Base-by-base conservation (phyloP, 257 asterid species). In the Datura wrightii region DNA sequence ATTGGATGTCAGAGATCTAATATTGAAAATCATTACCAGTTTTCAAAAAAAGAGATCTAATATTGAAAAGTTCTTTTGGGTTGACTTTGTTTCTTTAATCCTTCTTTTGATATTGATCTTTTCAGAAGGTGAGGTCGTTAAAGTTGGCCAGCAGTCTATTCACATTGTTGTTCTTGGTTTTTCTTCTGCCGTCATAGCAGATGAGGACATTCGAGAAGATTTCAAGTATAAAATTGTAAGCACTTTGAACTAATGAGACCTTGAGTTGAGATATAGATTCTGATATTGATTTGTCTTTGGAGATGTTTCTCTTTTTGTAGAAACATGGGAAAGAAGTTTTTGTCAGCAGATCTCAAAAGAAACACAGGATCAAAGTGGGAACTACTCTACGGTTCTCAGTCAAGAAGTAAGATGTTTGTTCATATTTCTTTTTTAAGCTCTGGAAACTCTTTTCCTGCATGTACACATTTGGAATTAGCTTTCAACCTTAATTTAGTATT, bases 71-170 rank as follows among this genome's bases (percentile, higher is more conserved):
- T 63, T 31, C 9, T 10, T 50, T 74, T 56, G 56, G 82, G 54
- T 59, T 14, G 37, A 31, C 52, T 58, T n/a, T n/a, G 70, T 56
- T 87, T 13, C 85, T 81, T 36, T 34, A 16, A 37, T 44, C 59
- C 54, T 36, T n/a, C 48, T 60, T 48, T 52, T 46, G 50, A 66
- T 66, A 39, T 15, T 9, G 56, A 67, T 67, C 11, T 67, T 87
- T 14, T 79, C 95, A 90, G 98, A 94, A 87, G 98, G 97, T 11
- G 92, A 93, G 89, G 98, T 97, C 0, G 97, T 95, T 55, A 93
- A 91, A 83, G 59, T 97, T 59, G 85, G 94, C 76, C 89, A 88
- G 31, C 88, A 89, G 60, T 91, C 97, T 11, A 89, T 94, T 83
- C 93, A 93, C 87, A 89, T 87, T 5, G 89, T 93, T 46, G 94